Conservation (phyloP, 805 yeast genomes). For the Nematodospora valgi region DNA sequence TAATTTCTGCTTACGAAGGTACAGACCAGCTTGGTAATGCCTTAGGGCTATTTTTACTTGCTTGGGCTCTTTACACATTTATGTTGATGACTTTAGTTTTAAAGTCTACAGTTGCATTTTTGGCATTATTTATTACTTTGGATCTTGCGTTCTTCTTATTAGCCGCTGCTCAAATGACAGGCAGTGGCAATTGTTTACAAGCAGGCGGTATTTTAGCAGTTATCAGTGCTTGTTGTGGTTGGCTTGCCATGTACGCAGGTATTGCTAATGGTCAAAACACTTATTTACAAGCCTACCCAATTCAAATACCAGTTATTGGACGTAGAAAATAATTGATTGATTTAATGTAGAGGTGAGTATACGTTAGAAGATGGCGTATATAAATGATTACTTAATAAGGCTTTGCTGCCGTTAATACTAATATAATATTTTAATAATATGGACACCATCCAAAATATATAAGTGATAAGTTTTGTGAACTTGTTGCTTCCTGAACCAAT, state of each 20-base stretch:
- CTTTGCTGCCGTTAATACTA: constrained; percentile 9
- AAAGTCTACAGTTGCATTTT: constrained; percentile 64
- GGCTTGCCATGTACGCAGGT: constrained; percentile 61
- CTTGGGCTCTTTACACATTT: constrained; percentile 62
- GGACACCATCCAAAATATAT: constrained; percentile 88
- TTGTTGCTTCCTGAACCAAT: constrained; percentile 72
- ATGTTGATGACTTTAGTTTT: constrained; percentile 51
- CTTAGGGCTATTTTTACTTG: constrained; percentile 55
- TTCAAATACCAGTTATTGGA: too few species aligned
- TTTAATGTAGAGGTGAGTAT: too few species aligned
- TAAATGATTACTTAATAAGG: too few species aligned
- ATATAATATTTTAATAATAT: constrained; percentile 43
- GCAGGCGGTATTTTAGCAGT: constrained; percentile 65
- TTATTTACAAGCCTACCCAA: too few species aligned
- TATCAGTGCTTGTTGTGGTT: constrained; percentile 51
- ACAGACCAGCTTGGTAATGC: constrained; percentile 45
- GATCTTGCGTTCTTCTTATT: constrained; percentile 55
- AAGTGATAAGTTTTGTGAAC: constrained; percentile 61
- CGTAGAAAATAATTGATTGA: too few species aligned
- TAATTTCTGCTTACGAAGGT: constrained; percentile 46
- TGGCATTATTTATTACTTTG: constrained; percentile 51
- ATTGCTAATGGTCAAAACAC: constrained; percentile 56
- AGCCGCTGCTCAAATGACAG: constrained; percentile 48
- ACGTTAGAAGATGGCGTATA: too few species aligned
- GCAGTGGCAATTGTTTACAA: constrained; percentile 35